phyloP scores from a whole-genome alignment of 75 land plant species.

The Picea glauca region DNA sequence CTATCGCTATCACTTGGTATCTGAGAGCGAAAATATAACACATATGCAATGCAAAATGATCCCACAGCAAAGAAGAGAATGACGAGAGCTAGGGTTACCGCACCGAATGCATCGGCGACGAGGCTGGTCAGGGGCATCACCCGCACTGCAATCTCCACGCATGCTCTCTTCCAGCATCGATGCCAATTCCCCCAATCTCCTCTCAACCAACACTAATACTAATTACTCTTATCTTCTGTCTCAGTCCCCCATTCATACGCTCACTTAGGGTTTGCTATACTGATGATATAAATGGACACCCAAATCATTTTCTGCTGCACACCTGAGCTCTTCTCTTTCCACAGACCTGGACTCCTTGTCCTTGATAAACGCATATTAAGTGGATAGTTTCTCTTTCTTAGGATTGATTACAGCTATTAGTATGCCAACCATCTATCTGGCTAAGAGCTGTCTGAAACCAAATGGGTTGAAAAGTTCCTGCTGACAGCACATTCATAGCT shows the following conservation, averaged over 20 bases:
- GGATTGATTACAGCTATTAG: neutral
- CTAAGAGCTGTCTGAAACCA: conserved; percentile 5
- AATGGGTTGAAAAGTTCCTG: neutral
- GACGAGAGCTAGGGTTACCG: conserved; percentile 72
- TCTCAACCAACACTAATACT: neutral
- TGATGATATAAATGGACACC: neutral
- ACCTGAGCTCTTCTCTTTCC: neutral
- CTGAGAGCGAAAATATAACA: conserved; percentile 59
- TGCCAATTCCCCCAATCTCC: conserved; percentile 10
- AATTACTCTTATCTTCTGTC: neutral
- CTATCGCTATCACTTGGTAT: conserved; percentile 33
- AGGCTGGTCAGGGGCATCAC: conserved; percentile 96
- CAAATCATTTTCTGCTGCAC: conserved; percentile 1
- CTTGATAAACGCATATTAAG: neutral
- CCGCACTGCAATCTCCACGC: conserved; percentile 63
- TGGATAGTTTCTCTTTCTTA: neutral
- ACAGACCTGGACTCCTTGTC: neutral
- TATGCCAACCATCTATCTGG: conserved; percentile 2
- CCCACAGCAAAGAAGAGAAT: conserved; percentile 45
- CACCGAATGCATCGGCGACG: conserved; percentile 88
- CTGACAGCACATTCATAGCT: conserved; percentile 10
- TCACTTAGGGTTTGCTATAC: neutral
- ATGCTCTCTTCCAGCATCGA: conserved; percentile 83
- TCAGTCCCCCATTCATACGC: neutral
- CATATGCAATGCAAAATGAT: conserved; percentile 52